Percentiles rank a stretch among this genome's conserved stretches.
phyloP scores from a whole-genome alignment of 208 protist species.

The Trypanosoma caninum region DNA sequence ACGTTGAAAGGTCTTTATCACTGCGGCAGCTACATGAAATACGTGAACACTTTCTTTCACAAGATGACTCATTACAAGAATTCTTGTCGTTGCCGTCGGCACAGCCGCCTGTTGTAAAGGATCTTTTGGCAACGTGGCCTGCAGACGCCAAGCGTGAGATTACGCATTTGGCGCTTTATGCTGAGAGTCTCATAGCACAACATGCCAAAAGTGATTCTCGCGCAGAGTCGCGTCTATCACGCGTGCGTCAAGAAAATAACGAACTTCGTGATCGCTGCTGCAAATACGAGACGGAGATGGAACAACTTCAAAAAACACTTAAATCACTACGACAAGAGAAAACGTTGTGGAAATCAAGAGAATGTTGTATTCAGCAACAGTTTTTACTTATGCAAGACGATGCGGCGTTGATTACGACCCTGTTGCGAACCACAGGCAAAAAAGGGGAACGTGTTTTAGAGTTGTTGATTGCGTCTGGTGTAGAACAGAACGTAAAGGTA shows the following conservation, averaged over 20 bases:
- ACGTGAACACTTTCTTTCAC: neutral
- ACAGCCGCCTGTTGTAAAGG: neutral
- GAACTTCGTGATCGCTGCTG: slow-evolving; percentile 33
- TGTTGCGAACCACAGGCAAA: slow-evolving; percentile 45
- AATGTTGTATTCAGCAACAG: slow-evolving; percentile 39
- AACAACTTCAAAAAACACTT: slow-evolving; percentile 28
- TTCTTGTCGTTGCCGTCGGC: neutral
- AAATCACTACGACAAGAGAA: slow-evolving; percentile 38
- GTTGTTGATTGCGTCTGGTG: neutral
- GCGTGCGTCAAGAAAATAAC: slow-evolving; percentile 39
- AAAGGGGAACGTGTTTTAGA: slow-evolving; percentile 50
- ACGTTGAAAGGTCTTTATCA: slow-evolving; percentile 55
- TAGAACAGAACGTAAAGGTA: neutral
- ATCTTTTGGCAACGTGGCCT: slow-evolving; percentile 41
- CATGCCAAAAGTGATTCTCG: slow-evolving; percentile 50
- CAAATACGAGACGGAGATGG: slow-evolving; percentile 2
- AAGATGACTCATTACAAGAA: neutral
- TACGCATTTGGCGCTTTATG: slow-evolving; percentile 40
- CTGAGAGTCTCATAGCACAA: slow-evolving; percentile 44
- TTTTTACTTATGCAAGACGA: slow-evolving; percentile 63
- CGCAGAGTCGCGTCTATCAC: slow-evolving; percentile 40
- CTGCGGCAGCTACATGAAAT: slow-evolving; percentile 33
- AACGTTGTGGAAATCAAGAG: slow-evolving; percentile 20
- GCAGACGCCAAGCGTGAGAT: slow-evolving; percentile 40
- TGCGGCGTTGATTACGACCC: slow-evolving; percentile 64